Percentiles rank a stretch among this genome's conserved stretches.
These are phyloP conservation scores for Ilyonectria destructans DNA, from an alignment of 2,329 filamentous ascomycete species.

Conservation along the genomic window DNA sequence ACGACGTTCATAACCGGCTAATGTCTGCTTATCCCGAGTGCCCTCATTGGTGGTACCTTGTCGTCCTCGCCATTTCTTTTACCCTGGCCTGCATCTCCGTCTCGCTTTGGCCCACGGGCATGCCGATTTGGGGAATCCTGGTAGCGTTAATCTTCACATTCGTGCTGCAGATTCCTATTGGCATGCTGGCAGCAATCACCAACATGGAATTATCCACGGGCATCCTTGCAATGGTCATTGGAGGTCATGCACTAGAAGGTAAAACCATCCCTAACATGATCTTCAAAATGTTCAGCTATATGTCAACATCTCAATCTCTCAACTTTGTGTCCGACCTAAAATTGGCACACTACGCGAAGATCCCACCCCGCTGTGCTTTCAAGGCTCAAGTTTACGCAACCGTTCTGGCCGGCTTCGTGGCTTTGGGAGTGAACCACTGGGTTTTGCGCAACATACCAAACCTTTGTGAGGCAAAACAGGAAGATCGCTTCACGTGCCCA, in stretches of 20 bases:
- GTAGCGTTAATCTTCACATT: constrained; percentile 67
- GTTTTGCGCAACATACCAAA: constrained; percentile 69
- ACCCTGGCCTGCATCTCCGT: constrained; percentile 56
- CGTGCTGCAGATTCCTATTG: constrained; percentile 69
- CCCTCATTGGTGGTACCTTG: constrained; percentile 70
- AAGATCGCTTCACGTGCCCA: constrained; percentile 68
- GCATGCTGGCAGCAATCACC: constrained; percentile 70
- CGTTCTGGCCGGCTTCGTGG: constrained; percentile 68
- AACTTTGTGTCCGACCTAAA: constrained; percentile 75
- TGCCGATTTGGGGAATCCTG: constrained; percentile 67
- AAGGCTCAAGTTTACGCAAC: constrained; percentile 69
- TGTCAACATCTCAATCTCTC: constrained; percentile 74
- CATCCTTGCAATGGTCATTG: constrained; percentile 77
- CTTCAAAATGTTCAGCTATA: constrained; percentile 79
- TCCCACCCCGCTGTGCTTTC: constrained; percentile 70
- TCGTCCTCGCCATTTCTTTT: constrained; percentile 65
- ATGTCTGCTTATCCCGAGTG: constrained; percentile 57
- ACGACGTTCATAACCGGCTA: constrained; percentile 54
- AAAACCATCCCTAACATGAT: constrained; percentile 79
- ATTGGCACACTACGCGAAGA: constrained; percentile 75
- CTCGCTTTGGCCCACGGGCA: constrained; percentile 65
- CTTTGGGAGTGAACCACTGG: constrained; percentile 75
- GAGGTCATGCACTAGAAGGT: constrained; percentile 78
- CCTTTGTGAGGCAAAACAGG: constrained; percentile 68
- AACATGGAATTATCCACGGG: constrained; percentile 74